A percentile compares a stretch with the other conserved stretches of the same genome.
phyloP scores from a whole-genome alignment of 2,329 filamentous ascomycete species.

The Tolypocladium tundrense region DNA sequence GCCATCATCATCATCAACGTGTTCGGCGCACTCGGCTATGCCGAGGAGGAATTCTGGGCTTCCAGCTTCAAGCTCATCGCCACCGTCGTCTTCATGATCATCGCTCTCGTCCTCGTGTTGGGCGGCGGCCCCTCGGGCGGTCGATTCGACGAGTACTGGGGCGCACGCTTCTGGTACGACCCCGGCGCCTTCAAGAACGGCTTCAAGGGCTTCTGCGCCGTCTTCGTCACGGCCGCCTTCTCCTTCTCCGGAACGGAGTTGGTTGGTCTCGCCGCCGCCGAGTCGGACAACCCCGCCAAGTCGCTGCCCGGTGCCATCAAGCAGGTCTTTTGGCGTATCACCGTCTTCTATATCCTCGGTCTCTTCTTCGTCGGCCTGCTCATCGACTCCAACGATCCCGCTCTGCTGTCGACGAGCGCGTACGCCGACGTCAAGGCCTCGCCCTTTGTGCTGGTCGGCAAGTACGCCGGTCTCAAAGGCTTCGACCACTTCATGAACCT shows the following conservation, averaged over 20 bases:
- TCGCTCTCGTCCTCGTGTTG: constrained; percentile 39
- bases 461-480: constrained; percentile 32
- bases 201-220: constrained; percentile 57
- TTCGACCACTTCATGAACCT: constrained; percentile 40
- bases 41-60: constrained; percentile 43
- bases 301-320: constrained; percentile 67
- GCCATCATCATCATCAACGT: constrained; percentile 37
- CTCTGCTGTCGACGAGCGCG: constrained; percentile 24
- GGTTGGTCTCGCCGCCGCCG: constrained; percentile 57
- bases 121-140: constrained; percentile 40
- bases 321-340: constrained; percentile 48
- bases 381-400: constrained; percentile 25
- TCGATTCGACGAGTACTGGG: constrained; percentile 27
- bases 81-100: constrained; percentile 37
- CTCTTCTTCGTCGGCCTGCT: constrained; percentile 34
- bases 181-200: constrained; percentile 50
- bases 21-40: constrained; percentile 39
- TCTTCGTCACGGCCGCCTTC: constrained; percentile 60
- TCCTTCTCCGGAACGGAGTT: constrained; percentile 57
- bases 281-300: constrained; percentile 54
- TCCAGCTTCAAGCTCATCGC: constrained; percentile 42
- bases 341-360: constrained; percentile 34
- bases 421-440: constrained; percentile 26
- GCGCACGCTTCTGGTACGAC: constrained; percentile 30
- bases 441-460: constrained; percentile 37